These are phyloP conservation scores for Candida silvicultrix DNA, from an alignment of 805 yeast genomes.

Conservation along the genomic window DNA sequence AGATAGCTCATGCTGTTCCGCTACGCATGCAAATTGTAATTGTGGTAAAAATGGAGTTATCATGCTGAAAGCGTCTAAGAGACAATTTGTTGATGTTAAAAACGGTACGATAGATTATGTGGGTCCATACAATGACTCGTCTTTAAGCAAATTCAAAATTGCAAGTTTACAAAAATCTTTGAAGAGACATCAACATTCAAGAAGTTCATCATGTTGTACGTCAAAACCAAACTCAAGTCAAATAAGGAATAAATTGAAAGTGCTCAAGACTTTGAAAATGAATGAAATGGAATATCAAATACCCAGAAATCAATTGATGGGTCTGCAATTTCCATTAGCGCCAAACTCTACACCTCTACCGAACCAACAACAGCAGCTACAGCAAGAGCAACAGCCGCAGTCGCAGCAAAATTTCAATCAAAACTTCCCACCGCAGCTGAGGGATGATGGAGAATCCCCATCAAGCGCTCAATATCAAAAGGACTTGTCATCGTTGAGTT, in stretches of 20 bases:
- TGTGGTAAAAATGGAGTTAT: conserved; percentile 15
- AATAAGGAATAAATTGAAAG: conserved; percentile 3
- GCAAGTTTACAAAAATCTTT: not conserved
- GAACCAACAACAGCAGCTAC: not conserved
- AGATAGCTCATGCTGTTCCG: conserved; percentile 3
- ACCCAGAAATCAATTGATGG: not conserved
- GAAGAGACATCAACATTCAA: conserved; percentile 4
- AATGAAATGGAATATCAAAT: conserved; percentile 6
- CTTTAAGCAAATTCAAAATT: conserved; percentile 12
- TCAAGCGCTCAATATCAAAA: not conserved
- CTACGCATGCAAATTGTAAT: not conserved
- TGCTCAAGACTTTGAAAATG: conserved; percentile 13
- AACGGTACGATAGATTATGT: conserved; percentile 20
- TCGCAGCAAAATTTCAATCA: too few relatives aligned
- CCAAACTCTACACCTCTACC: not conserved
- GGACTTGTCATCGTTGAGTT: not conserved
- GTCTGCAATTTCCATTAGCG: not conserved
- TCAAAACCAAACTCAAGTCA: not conserved
- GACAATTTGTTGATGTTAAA: conserved; percentile 20
- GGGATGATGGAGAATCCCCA: not conserved
- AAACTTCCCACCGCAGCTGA: too few relatives aligned
- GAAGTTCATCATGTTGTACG: conserved; percentile 6
- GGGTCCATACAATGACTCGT: conserved; percentile 18
- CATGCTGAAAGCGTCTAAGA: conserved; percentile 19
- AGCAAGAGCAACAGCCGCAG: not conserved